These are phyloP conservation scores for Pseudogymnoascus sp. DNA, from an alignment of 2,329 filamentous ascomycete species.

Conservation along the genomic window DNA sequence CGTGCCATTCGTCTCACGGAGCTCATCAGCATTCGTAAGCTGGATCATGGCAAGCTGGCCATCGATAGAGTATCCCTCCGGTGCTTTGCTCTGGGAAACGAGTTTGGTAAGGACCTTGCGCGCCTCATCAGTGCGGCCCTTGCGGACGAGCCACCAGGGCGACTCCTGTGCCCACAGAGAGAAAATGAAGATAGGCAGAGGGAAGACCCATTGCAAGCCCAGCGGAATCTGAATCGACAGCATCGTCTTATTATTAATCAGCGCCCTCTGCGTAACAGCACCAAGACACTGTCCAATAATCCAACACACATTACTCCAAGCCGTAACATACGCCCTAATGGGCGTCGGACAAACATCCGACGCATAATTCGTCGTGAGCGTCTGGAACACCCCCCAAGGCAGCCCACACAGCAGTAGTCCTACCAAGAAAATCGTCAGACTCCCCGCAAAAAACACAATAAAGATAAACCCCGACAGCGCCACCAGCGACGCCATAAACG, in stretches of 20 bases:
- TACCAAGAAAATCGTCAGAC: constrained; percentile 36
- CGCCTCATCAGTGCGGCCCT: constrained; percentile 34
- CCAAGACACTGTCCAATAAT: constrained; percentile 39
- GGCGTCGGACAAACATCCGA: constrained; percentile 44
- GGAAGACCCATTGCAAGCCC: constrained; percentile 41
- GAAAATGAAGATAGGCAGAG: constrained; percentile 35
- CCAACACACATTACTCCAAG: constrained; percentile 46
- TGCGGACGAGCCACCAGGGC: constrained; percentile 41
- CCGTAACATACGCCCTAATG: constrained; percentile 42
- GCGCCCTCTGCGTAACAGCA: constrained; percentile 36
- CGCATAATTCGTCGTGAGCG: constrained; percentile 23
- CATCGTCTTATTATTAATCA: constrained; percentile 34
- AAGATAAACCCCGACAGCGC: constrained; percentile 37
- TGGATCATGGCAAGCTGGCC: constrained; percentile 40
- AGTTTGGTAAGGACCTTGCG: constrained; percentile 32
- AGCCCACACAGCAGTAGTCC: constrained; percentile 40
- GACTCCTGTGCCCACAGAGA: constrained; percentile 38
- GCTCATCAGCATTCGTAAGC: constrained; percentile 46
- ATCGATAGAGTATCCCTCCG: constrained; percentile 48
- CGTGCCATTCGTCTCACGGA: constrained; percentile 37
- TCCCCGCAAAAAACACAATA: constrained; percentile 41
- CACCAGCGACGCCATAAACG: constrained; percentile 36
- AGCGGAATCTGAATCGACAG: constrained; percentile 42
- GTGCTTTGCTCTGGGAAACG: constrained; percentile 31
- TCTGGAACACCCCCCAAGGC: constrained; percentile 43